Evolutionary conservation across 2,329 filamentous ascomycete genomes (phyloP).

Genomic region (Colletotrichum sp.): DNA sequence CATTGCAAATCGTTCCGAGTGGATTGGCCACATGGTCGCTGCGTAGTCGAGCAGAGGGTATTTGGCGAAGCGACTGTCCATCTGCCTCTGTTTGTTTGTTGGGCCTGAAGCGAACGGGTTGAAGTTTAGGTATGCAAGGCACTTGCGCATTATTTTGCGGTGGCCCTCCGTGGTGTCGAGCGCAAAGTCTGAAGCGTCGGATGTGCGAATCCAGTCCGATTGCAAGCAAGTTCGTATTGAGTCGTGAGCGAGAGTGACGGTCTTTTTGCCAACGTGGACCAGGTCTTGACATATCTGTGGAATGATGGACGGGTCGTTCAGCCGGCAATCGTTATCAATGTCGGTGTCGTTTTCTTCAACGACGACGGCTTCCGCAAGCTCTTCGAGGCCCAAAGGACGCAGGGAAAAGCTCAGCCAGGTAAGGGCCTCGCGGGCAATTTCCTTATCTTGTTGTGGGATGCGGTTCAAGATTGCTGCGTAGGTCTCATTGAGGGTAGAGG

Average conservation of each 20-base stretch:
- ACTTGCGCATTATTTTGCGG: constrained; percentile 27
- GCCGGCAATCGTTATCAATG: constrained; percentile 28
- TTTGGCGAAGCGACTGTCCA: background rate
- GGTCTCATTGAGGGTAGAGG: constrained; percentile 27
- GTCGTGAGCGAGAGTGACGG: constrained; percentile 27
- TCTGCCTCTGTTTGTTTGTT: background rate
- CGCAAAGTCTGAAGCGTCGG: constrained; percentile 24
- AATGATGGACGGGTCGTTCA: constrained; percentile 22
- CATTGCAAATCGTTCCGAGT: constrained; percentile 21
- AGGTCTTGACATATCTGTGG: constrained; percentile 27
- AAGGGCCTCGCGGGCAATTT: constrained; percentile 28
- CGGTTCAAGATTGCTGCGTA: constrained; percentile 27
- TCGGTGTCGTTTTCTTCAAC: constrained; percentile 26
- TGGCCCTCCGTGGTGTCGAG: constrained; percentile 19
- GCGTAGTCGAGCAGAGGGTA: constrained; percentile 25
- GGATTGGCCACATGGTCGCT: constrained; percentile 25
- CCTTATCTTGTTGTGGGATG: constrained; percentile 26
- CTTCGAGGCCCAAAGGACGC: constrained; percentile 25
- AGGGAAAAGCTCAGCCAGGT: constrained; percentile 31
- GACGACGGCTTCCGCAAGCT: constrained; percentile 31
- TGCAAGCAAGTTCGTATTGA: constrained; percentile 27
- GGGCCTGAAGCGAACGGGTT: constrained; percentile 22
- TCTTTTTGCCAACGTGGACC: constrained; percentile 6
- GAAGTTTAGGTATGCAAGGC: constrained; percentile 25
- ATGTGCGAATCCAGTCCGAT: constrained; percentile 22